Evolutionary conservation across 1,284 basidiomycete species (phyloP).

Genomic region (Fistulina hepatica): DNA sequence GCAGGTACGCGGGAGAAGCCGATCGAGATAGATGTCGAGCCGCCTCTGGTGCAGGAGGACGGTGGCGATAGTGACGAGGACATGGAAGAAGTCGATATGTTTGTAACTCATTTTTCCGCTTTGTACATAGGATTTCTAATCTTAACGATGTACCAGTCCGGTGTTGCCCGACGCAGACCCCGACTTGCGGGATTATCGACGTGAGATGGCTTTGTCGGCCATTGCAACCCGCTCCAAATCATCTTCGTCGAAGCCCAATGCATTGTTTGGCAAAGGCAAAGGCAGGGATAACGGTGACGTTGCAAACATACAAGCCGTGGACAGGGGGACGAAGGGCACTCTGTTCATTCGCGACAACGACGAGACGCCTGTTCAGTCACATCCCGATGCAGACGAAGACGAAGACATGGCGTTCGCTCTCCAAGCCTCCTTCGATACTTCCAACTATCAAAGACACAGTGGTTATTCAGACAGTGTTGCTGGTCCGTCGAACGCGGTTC

Average conservation of each 20-base stretch:
- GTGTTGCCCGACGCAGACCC: conserved; percentile 34
- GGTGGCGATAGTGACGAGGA: conserved; percentile 44
- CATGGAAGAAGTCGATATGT: conserved; percentile 73
- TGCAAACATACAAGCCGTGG: neutral
- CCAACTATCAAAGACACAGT: no score
- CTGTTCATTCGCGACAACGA: conserved; percentile 43
- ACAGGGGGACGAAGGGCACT: no score
- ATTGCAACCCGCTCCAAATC: conserved; percentile 40
- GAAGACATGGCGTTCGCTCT: no score
- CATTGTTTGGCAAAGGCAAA: conserved; percentile 19
- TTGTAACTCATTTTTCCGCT: conserved; percentile 18
- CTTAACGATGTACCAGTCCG: conserved; percentile 21
- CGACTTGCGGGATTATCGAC: conserved; percentile 59
- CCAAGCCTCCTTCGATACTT: no score
- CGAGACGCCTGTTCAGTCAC: conserved; percentile 18
- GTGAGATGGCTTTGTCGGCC: conserved; percentile 55
- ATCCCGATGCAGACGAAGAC: conserved; percentile 10
- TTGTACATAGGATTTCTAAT: neutral
- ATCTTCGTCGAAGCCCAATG: conserved; percentile 17
- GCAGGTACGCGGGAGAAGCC: conserved; percentile 72
- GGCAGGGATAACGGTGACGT: conserved; percentile 10
- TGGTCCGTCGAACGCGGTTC: no score
- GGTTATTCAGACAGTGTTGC: no score
- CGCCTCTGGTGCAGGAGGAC: conserved; percentile 41
- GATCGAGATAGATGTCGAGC: conserved; percentile 66